Percentiles rank a stretch among this genome's conserved stretches.
Evolutionary conservation across 768 basidiomycete species (phyloP).

Genomic region (Tricholoma matsutake): DNA sequence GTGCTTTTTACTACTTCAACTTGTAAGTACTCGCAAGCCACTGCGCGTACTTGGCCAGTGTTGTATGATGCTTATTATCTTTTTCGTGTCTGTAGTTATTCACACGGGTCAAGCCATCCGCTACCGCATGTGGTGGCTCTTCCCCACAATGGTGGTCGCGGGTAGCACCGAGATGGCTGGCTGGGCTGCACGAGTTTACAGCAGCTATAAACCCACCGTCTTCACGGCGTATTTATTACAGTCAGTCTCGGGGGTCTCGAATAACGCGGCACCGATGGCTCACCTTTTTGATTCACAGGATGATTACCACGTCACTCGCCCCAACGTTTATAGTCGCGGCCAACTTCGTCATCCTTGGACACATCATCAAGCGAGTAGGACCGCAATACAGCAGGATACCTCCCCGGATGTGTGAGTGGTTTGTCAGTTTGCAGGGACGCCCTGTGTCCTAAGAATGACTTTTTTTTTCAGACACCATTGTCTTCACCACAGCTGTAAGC

Average conservation of each 20-base stretch:
- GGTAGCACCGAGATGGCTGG: background rate
- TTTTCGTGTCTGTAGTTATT: background rate
- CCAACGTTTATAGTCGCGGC: background rate
- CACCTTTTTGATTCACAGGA: background rate
- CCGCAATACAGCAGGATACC: background rate
- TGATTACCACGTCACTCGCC: background rate
- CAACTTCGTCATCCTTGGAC: background rate
- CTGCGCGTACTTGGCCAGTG: background rate
- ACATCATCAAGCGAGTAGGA: background rate
- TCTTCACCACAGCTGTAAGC: too few relatives aligned
- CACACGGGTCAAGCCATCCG: background rate
- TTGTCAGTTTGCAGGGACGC: background rate
- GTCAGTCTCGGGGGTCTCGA: background rate
- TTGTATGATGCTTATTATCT: background rate
- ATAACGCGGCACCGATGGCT: background rate
- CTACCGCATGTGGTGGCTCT: slow-evolving; percentile 1
- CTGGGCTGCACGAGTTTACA: background rate
- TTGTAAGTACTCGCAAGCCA: background rate
- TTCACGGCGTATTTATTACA: background rate
- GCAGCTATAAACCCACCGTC: background rate
- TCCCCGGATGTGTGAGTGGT: background rate
- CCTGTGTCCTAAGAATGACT: too few relatives aligned
- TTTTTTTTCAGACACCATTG: too few relatives aligned
- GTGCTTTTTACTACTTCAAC: background rate
- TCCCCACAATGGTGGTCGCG: background rate